phyloP scores from a whole-genome alignment of 148 eudicot genomes.

The Rhododendron simsii region DNA sequence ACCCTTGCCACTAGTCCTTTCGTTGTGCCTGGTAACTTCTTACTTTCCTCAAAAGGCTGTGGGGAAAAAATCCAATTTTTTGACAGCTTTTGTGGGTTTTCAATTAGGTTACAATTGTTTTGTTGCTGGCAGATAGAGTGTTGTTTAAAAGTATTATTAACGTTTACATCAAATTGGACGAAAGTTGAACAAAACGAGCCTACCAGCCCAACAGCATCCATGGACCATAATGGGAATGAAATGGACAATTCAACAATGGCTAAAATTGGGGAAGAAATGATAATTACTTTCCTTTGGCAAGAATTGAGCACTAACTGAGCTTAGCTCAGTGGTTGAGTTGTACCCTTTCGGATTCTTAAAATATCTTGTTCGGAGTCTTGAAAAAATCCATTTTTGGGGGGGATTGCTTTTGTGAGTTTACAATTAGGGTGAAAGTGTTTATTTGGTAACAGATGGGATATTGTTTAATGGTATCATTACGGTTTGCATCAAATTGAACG shows the following conservation, averaged over 20 bases:
- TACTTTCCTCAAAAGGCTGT: background rate
- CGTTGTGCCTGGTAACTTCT: constrained; percentile 71
- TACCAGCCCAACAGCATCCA: background rate
- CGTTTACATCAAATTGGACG: background rate
- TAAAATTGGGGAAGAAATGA: background rate
- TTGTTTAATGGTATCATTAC: background rate
- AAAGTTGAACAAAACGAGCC: background rate
- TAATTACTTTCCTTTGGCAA: background rate
- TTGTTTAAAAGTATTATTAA: background rate
- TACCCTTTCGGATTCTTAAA: constrained; percentile 1
- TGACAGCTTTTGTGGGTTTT: background rate
- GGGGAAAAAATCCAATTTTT: background rate
- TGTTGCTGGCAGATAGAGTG: background rate
- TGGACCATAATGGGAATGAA: background rate
- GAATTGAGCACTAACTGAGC: background rate
- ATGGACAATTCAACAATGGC: background rate
- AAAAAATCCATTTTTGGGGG: background rate
- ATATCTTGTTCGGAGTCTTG: background rate
- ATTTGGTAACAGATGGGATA: background rate
- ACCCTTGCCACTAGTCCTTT: constrained; percentile 57
- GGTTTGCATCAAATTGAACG: background rate
- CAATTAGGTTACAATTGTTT: background rate
- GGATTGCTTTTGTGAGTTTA: background rate
- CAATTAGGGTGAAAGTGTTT: background rate
- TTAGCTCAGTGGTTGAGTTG: background rate